These are phyloP conservation scores for Xylariaceae sp. DNA, from an alignment of 2,329 filamentous ascomycete genomes.

Conservation along the genomic window DNA sequence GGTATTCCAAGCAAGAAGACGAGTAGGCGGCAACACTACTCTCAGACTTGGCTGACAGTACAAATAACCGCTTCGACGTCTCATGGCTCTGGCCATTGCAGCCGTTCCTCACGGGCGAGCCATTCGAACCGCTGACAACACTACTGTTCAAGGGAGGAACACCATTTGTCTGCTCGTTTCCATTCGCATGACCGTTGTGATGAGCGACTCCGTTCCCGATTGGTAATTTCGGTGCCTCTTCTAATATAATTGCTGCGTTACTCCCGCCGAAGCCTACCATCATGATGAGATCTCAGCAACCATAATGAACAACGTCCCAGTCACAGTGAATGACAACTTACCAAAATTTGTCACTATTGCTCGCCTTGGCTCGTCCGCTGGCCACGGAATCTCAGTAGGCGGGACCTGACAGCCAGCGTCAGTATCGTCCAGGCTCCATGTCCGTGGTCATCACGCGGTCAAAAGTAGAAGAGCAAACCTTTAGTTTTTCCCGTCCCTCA, in stretches of 20 bases:
- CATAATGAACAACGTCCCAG: background rate
- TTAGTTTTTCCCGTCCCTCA: constrained; percentile 9
- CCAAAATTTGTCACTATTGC: constrained; percentile 26
- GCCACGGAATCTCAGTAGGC: constrained; percentile 18
- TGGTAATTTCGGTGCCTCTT: background rate
- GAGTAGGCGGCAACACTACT: constrained; percentile 18
- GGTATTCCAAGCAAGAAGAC: constrained; percentile 21
- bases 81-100: background rate
- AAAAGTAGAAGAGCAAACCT: background rate
- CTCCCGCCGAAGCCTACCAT: constrained; percentile 21
- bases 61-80: constrained; percentile 3
- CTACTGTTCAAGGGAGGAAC: background rate
- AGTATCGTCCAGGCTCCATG: too few species aligned
- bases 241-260: constrained; percentile 21
- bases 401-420: constrained; percentile 4
- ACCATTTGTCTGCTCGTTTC: background rate
- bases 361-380: constrained; percentile 13
- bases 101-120: background rate
- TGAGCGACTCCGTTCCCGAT: background rate
- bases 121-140: background rate
- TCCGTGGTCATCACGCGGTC: background rate
- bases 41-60: constrained; percentile 17
- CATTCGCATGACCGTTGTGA: background rate
- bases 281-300: background rate
- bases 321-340: constrained; percentile 1